phyloP scores from a whole-genome alignment of 441 rosid species.

The Croton setiger region DNA sequence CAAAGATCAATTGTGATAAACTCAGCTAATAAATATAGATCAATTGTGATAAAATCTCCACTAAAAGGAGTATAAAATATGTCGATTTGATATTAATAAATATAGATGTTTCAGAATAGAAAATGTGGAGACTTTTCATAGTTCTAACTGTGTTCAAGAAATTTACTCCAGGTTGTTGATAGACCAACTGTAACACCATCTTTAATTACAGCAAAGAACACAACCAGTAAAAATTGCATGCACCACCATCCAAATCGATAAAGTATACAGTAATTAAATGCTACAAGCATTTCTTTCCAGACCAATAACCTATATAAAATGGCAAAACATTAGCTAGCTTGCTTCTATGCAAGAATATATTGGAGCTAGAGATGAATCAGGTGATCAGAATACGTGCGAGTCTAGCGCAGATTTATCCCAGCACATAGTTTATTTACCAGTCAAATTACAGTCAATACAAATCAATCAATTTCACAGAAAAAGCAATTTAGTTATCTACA shows the following conservation, averaged over 20 bases:
- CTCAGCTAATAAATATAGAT: slow-evolving; percentile 5
- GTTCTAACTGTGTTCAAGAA: neutral
- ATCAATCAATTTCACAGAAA: neutral
- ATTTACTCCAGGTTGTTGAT: neutral
- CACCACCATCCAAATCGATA: neutral
- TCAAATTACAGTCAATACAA: neutral
- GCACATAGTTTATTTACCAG: neutral
- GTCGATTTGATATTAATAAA: neutral
- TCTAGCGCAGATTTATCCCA: neutral
- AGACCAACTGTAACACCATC: neutral
- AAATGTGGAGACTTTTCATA: neutral
- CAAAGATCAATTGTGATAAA: neutral
- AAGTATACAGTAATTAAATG: neutral
- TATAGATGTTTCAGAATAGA: neutral
- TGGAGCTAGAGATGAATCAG: neutral
- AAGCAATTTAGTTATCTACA: slow-evolving; percentile 1
- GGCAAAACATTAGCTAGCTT: neutral
- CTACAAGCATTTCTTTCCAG: slow-evolving; percentile 4
- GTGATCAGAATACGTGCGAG: neutral
- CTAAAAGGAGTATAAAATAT: neutral
- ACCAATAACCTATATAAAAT: slow-evolving; percentile 1
- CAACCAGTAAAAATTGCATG: neutral
- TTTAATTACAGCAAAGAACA: neutral
- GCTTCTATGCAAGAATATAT: neutral
- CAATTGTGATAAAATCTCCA: neutral